Percentiles rank a stretch among this genome's conserved stretches.
Evolutionary conservation across 164 flowering plant species (phyloP).

Genomic region (Magnolia sinica): DNA sequence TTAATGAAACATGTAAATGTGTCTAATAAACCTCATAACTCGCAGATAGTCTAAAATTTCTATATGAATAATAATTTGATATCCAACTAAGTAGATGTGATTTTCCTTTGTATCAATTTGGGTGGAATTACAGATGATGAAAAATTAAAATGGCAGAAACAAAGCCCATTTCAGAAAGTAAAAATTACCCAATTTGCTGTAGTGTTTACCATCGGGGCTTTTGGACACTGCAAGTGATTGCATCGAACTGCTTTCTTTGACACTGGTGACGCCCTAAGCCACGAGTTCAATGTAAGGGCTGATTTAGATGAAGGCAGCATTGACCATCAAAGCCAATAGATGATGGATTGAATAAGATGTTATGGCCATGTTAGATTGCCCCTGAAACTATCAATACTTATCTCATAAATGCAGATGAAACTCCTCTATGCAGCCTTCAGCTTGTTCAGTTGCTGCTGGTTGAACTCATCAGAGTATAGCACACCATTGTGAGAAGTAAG

Average conservation of each 20-base stretch:
- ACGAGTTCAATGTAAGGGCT: neutral
- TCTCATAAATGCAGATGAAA: neutral
- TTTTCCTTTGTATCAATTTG: too few relatives aligned
- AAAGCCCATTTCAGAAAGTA: too few relatives aligned
- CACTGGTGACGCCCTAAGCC: neutral
- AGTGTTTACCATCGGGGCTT: too few relatives aligned
- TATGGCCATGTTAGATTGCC: neutral
- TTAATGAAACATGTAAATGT: too few relatives aligned
- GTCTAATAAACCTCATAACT: too few relatives aligned
- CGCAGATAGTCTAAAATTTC: too few relatives aligned
- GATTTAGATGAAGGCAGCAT: neutral
- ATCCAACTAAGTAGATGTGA: too few relatives aligned
- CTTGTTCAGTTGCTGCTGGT: constrained; percentile 23
- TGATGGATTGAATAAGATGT: neutral
- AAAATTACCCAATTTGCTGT: too few relatives aligned
- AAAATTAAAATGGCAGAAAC: too few relatives aligned
- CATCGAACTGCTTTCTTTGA: neutral
- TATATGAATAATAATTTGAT: too few relatives aligned
- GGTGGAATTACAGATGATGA: too few relatives aligned
- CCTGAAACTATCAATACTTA: neutral
- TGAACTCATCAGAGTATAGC: constrained; percentile 41
- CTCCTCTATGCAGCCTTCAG: constrained; percentile 37
- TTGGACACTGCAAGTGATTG: neutral
- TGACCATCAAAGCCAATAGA: neutral
- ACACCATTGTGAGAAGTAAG: constrained; percentile 53